phyloP scores from a whole-genome alignment of 2,329 filamentous ascomycete species.

The Helotiales sp. region DNA sequence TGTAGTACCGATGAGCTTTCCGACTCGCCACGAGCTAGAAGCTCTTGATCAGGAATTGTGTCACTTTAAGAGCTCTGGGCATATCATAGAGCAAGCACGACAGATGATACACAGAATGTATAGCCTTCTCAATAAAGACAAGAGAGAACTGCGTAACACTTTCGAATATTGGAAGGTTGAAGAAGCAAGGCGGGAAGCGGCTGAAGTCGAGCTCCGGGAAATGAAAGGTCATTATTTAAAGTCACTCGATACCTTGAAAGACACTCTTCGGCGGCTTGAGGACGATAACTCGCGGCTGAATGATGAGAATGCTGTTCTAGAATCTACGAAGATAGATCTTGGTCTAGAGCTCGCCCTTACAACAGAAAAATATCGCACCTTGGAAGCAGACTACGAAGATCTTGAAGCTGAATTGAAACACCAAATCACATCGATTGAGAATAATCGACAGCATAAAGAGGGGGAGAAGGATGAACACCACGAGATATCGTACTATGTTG shows the following conservation, averaged over 20 bases:
- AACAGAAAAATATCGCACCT: not conserved
- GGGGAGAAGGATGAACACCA: too few species aligned
- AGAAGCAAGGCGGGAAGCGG: not conserved
- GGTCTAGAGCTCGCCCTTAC: not conserved
- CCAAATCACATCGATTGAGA: too few species aligned
- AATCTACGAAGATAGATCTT: conserved; percentile 1
- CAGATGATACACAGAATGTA: too few species aligned
- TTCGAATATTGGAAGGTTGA: conserved; percentile 1
- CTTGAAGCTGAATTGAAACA: too few species aligned
- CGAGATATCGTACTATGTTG: too few species aligned
- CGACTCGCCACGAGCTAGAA: too few species aligned
- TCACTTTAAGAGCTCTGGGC: too few species aligned
- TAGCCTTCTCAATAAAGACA: not conserved
- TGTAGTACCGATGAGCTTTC: too few species aligned
- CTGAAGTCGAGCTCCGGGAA: not conserved
- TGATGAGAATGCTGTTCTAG: not conserved
- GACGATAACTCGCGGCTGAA: not conserved
- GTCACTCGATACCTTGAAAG: not conserved
- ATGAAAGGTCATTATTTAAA: not conserved
- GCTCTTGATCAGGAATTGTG: too few species aligned
- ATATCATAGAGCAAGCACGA: too few species aligned
- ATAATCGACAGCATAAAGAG: too few species aligned
- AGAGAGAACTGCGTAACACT: not conserved
- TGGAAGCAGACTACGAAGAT: too few species aligned
- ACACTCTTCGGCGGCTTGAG: not conserved